These are phyloP conservation scores for Mycosarcoma mackinlayi DNA, from an alignment of 1,284 basidiomycete genomes.

Conservation along the genomic window DNA sequence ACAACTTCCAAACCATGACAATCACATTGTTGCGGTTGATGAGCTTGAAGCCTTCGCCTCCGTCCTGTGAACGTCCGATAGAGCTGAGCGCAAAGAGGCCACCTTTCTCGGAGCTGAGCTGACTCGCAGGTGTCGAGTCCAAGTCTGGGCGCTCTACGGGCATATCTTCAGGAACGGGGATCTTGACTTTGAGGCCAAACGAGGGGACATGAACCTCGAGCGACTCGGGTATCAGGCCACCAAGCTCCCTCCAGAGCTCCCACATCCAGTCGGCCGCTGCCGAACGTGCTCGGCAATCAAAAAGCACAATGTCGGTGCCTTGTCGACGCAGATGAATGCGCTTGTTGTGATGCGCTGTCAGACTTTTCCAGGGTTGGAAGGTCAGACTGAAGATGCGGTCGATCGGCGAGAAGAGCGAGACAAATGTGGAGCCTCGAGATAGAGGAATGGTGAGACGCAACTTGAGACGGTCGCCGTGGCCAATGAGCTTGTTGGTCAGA, in stretches of 20 bases:
- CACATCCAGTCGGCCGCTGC: constrained; percentile 84
- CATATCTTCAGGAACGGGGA: constrained; percentile 75
- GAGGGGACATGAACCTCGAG: constrained; percentile 72
- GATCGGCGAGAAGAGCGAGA: constrained; percentile 83
- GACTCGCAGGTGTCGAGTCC: constrained; percentile 19
- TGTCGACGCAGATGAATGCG: constrained; percentile 69
- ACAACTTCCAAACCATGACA: constrained; percentile 70
- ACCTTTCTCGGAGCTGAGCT: constrained; percentile 15
- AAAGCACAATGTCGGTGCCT: constrained; percentile 82
- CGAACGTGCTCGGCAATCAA: constrained; percentile 75
- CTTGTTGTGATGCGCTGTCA: constrained; percentile 11
- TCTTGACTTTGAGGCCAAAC: constrained; percentile 74
- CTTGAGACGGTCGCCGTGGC: constrained; percentile 70
- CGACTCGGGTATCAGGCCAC: constrained; percentile 71
- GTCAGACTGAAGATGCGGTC: constrained; percentile 82
- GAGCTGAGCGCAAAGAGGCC: constrained; percentile 29
- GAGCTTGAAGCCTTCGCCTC: constrained; percentile 70
- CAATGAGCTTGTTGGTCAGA: constrained; percentile 44
- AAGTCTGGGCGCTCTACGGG: constrained; percentile 37
- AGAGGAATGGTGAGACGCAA: constrained; percentile 78
- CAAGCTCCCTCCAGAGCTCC: constrained; percentile 79
- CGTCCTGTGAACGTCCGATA: constrained; percentile 37
- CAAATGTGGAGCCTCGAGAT: constrained; percentile 73
- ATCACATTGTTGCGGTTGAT: constrained; percentile 76
- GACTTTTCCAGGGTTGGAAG: constrained; percentile 65